These are phyloP conservation scores for Rhodotorula sp. DNA, from an alignment of 1,284 basidiomycete species.

Conservation along the genomic window DNA sequence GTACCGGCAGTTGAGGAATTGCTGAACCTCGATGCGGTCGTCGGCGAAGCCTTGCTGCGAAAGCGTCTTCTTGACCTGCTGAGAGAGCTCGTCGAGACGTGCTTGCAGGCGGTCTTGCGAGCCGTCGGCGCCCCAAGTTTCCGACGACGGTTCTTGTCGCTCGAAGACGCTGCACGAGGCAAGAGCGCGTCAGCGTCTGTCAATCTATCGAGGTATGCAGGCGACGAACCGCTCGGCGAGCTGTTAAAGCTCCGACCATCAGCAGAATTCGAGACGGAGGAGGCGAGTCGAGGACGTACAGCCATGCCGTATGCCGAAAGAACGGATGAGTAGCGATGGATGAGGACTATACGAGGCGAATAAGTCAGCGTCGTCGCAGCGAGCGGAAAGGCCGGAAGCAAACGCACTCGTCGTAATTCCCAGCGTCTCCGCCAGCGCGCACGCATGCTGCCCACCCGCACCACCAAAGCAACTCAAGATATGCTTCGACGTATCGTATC, in stretches of 20 bases:
- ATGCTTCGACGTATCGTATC: conserved; percentile 36
- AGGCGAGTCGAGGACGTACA: background rate
- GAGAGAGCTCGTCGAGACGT: conserved; percentile 14
- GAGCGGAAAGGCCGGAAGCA: background rate
- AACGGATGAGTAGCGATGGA: conserved; percentile 57
- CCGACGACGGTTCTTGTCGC: conserved; percentile 37
- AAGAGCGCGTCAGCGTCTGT: conserved; percentile 65
- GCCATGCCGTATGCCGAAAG: conserved; percentile 74
- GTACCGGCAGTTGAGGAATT: conserved; percentile 24
- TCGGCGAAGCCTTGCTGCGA: conserved; percentile 10
- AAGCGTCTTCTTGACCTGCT: conserved; percentile 15
- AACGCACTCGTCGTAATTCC: conserved; percentile 8
- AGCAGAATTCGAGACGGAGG: conserved; percentile 62
- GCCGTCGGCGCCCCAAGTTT: conserved; percentile 17
- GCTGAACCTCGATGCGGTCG: conserved; percentile 17
- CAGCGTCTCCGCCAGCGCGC: conserved; percentile 6
- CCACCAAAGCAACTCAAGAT: conserved; percentile 36
- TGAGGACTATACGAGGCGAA: conserved; percentile 78
- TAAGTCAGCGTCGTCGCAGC: conserved; percentile 51
- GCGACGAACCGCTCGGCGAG: conserved; percentile 6
- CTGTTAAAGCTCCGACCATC: background rate
- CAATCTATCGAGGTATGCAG: background rate
- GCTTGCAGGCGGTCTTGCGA: background rate
- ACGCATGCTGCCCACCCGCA: conserved; percentile 74
- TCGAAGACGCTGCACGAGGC: conserved; percentile 61